These are phyloP conservation scores for Persicaria tinctoria DNA, from an alignment of 148 eudicot genomes.

Conservation along the genomic window DNA sequence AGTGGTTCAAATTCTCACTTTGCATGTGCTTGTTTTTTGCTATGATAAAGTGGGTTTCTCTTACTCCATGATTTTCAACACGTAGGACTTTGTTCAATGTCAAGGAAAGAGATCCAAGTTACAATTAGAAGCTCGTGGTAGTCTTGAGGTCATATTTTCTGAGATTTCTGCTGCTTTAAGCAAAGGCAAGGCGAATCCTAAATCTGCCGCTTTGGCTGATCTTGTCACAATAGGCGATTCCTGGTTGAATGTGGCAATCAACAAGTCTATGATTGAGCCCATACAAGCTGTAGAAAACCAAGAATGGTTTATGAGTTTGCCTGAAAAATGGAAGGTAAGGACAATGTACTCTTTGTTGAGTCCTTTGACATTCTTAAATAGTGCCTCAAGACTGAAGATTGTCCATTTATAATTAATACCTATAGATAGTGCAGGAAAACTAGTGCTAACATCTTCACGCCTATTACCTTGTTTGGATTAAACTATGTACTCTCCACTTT, in stretches of 20 bases:
- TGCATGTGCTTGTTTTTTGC: background rate
- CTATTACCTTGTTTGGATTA: background rate
- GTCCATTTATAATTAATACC: background rate
- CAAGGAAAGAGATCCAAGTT: slow-evolving; percentile 77
- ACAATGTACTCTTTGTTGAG: background rate
- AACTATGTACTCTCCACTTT: background rate
- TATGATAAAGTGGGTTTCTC: slow-evolving; percentile 1
- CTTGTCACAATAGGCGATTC: slow-evolving; percentile 83
- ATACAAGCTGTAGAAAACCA: slow-evolving; percentile 54
- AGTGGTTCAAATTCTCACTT: background rate
- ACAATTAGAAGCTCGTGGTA: slow-evolving; percentile 46
- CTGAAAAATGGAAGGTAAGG: slow-evolving; percentile 89
- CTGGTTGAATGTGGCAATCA: slow-evolving; percentile 75
- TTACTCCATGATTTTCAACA: slow-evolving; percentile 1
- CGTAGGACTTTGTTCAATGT: slow-evolving; percentile 74
- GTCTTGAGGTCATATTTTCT: slow-evolving; percentile 48
- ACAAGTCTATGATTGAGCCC: slow-evolving; percentile 60
- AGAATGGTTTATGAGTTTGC: slow-evolving; percentile 63
- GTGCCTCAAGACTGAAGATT: background rate
- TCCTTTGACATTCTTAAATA: background rate
- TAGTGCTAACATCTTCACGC: background rate
- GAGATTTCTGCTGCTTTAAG: slow-evolving; percentile 39
- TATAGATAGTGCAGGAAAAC: slow-evolving; percentile 3
- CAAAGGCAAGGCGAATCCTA: slow-evolving; percentile 37
- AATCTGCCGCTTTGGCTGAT: slow-evolving; percentile 78